These are phyloP conservation scores for Globisporangium canariense DNA, from an alignment of 352 stramenopile species.

Conservation along the genomic window DNA sequence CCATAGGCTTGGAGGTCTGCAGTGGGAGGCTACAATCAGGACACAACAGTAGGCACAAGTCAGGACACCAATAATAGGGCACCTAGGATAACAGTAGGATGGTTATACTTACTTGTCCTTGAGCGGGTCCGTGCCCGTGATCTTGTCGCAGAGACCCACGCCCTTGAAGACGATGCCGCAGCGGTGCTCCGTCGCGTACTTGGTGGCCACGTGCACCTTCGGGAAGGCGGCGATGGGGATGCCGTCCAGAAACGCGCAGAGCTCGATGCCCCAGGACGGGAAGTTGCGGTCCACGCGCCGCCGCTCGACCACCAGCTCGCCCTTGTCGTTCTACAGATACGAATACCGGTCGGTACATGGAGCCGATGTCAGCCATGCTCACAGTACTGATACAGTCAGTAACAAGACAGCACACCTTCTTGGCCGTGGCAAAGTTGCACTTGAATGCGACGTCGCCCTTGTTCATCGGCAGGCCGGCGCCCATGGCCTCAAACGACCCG, in stretches of 20 bases:
- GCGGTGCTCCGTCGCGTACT: conserved; percentile 87
- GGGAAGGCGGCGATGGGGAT: conserved; percentile 60
- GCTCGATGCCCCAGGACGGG: conserved; percentile 72
- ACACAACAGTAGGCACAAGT: background rate
- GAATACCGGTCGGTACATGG: background rate
- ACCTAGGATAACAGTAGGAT: background rate
- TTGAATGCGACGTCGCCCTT: conserved; percentile 88
- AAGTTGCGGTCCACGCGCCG: conserved; percentile 86
- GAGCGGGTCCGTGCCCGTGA: conserved; percentile 82
- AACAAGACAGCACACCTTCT: conserved; percentile 24
- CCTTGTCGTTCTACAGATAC: conserved; percentile 38
- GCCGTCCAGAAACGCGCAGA: conserved; percentile 74
- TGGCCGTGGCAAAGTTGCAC: conserved; percentile 85
- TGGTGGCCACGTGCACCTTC: conserved; percentile 63
- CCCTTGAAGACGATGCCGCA: conserved; percentile 87
- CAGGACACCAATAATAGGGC: background rate
- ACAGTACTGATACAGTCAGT: too few relatives aligned
- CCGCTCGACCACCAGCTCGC: conserved; percentile 59
- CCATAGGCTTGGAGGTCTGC: conserved; percentile 50
- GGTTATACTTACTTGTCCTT: conserved; percentile 72
- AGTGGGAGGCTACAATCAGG: conserved; percentile 51
- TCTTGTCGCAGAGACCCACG: conserved; percentile 75
- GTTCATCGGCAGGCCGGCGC: conserved; percentile 74
- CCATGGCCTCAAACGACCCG: conserved; percentile 88
- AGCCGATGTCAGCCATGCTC: too few relatives aligned